Conservation (phyloP, 495 filamentous ascomycete genomes). For the Lophiotrema nucula region DNA sequence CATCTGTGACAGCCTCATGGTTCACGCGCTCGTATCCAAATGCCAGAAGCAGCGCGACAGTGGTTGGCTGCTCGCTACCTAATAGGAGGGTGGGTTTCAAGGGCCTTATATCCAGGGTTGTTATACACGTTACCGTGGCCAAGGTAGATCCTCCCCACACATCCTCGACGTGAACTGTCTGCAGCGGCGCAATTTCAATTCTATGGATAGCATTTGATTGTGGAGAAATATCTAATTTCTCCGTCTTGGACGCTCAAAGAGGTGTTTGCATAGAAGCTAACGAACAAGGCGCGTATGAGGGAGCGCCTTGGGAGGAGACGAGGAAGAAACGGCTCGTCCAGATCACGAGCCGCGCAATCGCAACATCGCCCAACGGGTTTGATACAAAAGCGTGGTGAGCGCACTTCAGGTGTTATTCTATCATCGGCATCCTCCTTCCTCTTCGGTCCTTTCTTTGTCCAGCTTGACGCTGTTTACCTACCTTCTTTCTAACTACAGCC, state of each 20-base stretch:
- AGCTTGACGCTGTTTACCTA: slow-evolving; percentile 8
- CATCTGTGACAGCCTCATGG: background rate
- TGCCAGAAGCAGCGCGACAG: background rate
- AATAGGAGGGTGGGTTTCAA: slow-evolving; percentile 4
- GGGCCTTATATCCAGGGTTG: background rate
- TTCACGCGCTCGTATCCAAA: background rate
- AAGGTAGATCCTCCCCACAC: slow-evolving; percentile 1
- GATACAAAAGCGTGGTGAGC: background rate
- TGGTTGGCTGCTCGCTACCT: background rate
- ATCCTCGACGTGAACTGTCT: background rate
- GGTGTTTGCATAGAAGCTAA: slow-evolving; percentile 4
- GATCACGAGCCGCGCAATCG: background rate
- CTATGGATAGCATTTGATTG: no score
- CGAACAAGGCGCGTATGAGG: background rate
- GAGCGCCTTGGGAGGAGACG: slow-evolving; percentile 3
- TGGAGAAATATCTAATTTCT: background rate
- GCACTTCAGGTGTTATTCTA: background rate
- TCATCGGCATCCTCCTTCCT: background rate
- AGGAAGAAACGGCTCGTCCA: background rate
- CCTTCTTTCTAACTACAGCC: slow-evolving; percentile 6
- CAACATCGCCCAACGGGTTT: background rate
- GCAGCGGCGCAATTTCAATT: background rate
- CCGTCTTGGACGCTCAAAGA: background rate
- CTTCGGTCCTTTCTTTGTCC: background rate
- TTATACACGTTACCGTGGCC: slow-evolving; percentile 9